Evolutionary conservation across 176 grass and related monocot species (phyloP).

Genomic region (Thalia dealbata): DNA sequence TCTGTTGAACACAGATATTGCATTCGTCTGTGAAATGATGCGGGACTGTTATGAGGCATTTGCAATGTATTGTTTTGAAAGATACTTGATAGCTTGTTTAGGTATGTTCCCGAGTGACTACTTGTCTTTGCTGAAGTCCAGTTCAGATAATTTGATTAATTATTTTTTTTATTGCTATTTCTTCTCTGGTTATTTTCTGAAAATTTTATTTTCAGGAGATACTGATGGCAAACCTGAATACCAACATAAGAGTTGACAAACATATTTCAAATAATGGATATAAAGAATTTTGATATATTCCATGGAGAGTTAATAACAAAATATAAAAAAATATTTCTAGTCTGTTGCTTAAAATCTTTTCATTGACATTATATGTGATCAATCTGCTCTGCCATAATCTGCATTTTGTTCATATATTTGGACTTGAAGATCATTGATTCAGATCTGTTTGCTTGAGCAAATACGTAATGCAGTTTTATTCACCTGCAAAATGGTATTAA

Average conservation of each 20-base stretch:
- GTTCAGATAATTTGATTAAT: neutral
- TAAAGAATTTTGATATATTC: too few species aligned
- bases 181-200: neutral
- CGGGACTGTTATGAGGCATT: slow-evolving; percentile 96
- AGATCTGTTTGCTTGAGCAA: too few species aligned
- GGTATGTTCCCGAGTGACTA: slow-evolving; percentile 34
- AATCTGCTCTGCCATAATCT: too few species aligned
- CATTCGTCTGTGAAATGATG: slow-evolving; percentile 92
- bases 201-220: neutral
- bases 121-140: neutral
- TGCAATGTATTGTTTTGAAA: slow-evolving; percentile 97
- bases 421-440: too few species aligned
- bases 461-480: too few species aligned
- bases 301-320: too few species aligned
- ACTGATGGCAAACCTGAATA: neutral
- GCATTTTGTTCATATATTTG: too few species aligned
- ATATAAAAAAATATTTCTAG: too few species aligned
- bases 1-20: slow-evolving; percentile 55
- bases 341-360: too few species aligned
- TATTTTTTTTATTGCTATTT: neutral
- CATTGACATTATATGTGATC: too few species aligned
- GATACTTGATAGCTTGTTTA: slow-evolving; percentile 98
- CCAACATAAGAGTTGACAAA: neutral
- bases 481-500: neutral
- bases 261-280: neutral